Conservation (phyloP, 2,329 filamentous ascomycete species). For the Fusarium circinatum region DNA sequence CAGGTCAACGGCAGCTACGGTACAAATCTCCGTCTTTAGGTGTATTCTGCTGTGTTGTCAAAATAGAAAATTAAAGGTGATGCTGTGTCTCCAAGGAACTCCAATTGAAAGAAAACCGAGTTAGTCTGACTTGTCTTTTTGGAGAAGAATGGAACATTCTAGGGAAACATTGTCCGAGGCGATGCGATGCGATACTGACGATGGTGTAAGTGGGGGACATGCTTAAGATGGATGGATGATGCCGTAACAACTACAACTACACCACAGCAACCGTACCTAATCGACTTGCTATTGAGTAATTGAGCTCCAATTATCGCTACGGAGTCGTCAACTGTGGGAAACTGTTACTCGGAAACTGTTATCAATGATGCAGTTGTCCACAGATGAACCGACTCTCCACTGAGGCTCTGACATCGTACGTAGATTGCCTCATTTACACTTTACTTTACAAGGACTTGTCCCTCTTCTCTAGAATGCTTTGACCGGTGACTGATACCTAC, state of each 20-base stretch:
- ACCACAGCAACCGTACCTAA: neutral
- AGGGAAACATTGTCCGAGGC: constrained; percentile 15
- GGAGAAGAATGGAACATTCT: constrained; percentile 13
- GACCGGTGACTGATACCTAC: neutral
- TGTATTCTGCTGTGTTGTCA: neutral
- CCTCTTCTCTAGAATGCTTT: neutral
- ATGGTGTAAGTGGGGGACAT: constrained; percentile 28
- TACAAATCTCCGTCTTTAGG: constrained; percentile 17
- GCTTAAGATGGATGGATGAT: constrained; percentile 14
- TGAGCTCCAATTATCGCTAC: constrained; percentile 3
- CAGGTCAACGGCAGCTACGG: constrained; percentile 29
- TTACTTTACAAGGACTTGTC: neutral
- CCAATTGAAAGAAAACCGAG: constrained; percentile 4
- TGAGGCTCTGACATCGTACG: constrained; percentile 15
- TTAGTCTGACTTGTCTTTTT: neutral
- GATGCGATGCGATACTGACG: neutral
- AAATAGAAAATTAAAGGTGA: neutral
- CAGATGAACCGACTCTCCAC: constrained; percentile 30
- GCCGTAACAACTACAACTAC: constrained; percentile 19
- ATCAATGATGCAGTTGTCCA: constrained; percentile 8
- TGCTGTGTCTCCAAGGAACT: neutral
- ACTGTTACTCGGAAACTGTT: neutral
- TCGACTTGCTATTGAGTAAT: neutral
- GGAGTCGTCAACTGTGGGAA: constrained; percentile 9
- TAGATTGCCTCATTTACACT: constrained; percentile 18